Evolutionary conservation across 139 green algal species (phyloP).

Genomic region (Dunaliella primolecta): DNA sequence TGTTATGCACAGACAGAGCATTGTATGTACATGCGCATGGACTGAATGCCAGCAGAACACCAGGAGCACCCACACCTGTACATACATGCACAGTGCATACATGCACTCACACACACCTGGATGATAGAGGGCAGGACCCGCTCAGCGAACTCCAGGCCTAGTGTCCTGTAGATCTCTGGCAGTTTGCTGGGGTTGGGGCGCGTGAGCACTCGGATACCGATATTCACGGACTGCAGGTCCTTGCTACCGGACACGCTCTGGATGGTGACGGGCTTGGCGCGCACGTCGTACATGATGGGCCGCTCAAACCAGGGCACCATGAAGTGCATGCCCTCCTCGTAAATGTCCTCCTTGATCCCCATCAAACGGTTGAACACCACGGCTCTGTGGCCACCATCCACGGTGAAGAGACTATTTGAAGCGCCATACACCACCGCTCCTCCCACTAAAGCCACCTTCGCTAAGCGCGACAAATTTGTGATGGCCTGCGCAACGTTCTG

Average conservation of each 20-base stretch:
- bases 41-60: too few relatives aligned
- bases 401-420: constrained; percentile 94
- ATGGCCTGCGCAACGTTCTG: constrained; percentile 16
- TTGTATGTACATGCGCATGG: too few relatives aligned
- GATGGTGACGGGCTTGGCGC: constrained; percentile 91
- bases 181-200: constrained; percentile 80
- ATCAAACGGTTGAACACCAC: constrained; percentile 97
- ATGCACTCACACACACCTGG: constrained; percentile 45
- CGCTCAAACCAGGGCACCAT: constrained; percentile 98
- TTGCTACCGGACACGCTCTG: constrained; percentile 84
- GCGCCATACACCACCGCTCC: constrained; percentile 58
- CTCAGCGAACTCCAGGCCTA: constrained; percentile 91
- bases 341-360: constrained; percentile 96
- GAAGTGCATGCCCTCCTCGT: constrained; percentile 94
- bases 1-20: too few relatives aligned
- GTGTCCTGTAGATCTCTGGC: constrained; percentile 90
- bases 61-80: neutral
- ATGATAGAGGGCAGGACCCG: constrained; percentile 97
- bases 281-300: constrained; percentile 96
- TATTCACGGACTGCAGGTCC: constrained; percentile 99
- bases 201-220: constrained; percentile 95
- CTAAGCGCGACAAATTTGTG: neutral
- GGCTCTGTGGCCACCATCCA: constrained; percentile 95
- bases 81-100: neutral
- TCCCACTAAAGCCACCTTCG: constrained; percentile 29